Evolutionary conservation across 2,329 filamentous ascomycete species (phyloP).

Genomic region (Fusarium staphyleae): DNA sequence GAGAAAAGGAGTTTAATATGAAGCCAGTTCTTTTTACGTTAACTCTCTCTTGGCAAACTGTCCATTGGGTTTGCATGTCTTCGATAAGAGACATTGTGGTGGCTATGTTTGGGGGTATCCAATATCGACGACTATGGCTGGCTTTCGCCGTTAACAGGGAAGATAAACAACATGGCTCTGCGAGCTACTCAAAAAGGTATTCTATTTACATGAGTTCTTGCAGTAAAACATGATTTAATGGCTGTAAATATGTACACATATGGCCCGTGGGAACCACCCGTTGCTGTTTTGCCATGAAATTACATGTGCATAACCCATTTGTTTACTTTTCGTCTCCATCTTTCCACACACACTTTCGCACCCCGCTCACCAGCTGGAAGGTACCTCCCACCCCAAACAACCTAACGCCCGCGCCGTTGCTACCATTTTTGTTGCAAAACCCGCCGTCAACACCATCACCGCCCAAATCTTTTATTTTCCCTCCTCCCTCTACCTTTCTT

Average conservation of each 20-base stretch:
- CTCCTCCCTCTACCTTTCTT: constrained; percentile 15
- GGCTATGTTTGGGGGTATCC: constrained; percentile 12
- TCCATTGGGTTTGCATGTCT: neutral
- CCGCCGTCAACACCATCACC: constrained; percentile 29
- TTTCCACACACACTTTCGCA: constrained; percentile 10
- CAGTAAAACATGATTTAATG: neutral
- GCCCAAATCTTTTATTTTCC: constrained; percentile 24
- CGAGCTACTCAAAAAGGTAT: constrained; percentile 5
- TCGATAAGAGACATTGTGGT: constrained; percentile 20
- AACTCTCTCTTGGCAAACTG: neutral
- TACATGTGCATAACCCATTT: constrained; percentile 22
- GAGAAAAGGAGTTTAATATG: too few relatives aligned
- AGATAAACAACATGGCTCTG: constrained; percentile 8
- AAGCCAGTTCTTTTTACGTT: neutral
- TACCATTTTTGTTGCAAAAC: constrained; percentile 19
- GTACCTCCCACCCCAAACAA: constrained; percentile 4
- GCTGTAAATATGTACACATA: too few relatives aligned
- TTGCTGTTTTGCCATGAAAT: constrained; percentile 15
- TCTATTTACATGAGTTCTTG: neutral
- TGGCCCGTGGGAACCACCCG: too few relatives aligned
- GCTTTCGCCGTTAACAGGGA: neutral
- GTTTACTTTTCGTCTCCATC: constrained; percentile 37
- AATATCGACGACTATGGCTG: constrained; percentile 1
- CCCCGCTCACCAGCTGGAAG: constrained; percentile 12
- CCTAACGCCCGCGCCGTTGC: constrained; percentile 11